A percentile compares a stretch with the other conserved stretches of the same genome.
These are phyloP conservation scores for Vaccinium macrocarpon DNA, from an alignment of 148 eudicot species.

Conservation along the genomic window DNA sequence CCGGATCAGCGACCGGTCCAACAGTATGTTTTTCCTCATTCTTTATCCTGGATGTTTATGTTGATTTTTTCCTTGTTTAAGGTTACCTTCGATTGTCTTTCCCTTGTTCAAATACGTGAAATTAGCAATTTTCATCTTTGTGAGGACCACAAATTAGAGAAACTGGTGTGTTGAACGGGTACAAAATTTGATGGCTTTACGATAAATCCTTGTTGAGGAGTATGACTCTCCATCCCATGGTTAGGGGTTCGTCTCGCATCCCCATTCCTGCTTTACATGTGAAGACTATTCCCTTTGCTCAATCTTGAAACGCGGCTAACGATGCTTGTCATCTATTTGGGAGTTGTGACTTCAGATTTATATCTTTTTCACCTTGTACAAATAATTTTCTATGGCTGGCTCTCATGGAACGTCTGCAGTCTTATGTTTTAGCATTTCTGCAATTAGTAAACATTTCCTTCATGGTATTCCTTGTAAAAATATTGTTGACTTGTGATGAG, in stretches of 20 bases:
- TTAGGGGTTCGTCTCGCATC: not conserved
- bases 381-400: not conserved
- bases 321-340: not conserved
- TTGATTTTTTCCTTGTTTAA: not conserved
- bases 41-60: not conserved
- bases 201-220: not conserved
- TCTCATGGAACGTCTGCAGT: not conserved
- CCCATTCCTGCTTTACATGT: not conserved
- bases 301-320: not conserved
- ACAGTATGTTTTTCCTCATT: slow-evolving; percentile 26
- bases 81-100: not conserved
- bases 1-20: slow-evolving; percentile 29
- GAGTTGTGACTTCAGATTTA: not conserved
- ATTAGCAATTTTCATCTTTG: not conserved
- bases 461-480: not conserved
- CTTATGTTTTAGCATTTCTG: not conserved
- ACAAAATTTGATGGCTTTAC: not conserved
- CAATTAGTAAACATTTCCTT: not conserved
- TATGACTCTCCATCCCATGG: not conserved
- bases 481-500: not conserved
- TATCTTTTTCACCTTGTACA: not conserved
- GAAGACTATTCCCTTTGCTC: not conserved
- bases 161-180: not conserved
- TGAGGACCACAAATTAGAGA: not conserved
- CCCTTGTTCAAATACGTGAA: not conserved